A percentile compares a stretch with the other conserved stretches of the same genome.
These are phyloP conservation scores for Blastobotrys chiropterorum DNA, from an alignment of 805 yeast species.

Conservation along the genomic window DNA sequence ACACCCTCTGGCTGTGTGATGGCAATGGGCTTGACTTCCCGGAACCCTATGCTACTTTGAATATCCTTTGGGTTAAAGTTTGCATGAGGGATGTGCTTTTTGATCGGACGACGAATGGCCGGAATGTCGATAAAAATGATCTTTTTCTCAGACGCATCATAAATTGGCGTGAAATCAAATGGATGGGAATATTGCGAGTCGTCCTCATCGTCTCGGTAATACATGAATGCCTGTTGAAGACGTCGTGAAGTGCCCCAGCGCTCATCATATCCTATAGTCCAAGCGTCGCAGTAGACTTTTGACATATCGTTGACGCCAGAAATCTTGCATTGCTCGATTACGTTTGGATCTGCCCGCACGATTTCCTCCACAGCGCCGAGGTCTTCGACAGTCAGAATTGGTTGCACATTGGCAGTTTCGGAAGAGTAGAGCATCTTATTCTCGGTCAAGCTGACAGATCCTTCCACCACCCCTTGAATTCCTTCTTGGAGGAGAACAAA, in stretches of 20 bases:
- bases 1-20: conserved; percentile 80
- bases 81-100: conserved; percentile 55
- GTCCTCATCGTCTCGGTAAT: conserved; percentile 68
- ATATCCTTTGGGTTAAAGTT: conserved; percentile 64
- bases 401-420: conserved; percentile 57
- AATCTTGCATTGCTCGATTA: conserved; percentile 63
- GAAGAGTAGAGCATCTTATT: conserved; percentile 43
- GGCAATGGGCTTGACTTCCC: conserved; percentile 61
- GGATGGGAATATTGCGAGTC: conserved; percentile 40
- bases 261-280: conserved; percentile 68
- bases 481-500: conserved; percentile 56
- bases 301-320: conserved; percentile 61
- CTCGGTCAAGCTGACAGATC: conserved; percentile 53
- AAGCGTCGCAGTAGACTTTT: conserved; percentile 57
- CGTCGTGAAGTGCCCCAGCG: conserved; percentile 74
- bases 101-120: conserved; percentile 62
- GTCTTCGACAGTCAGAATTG: conserved; percentile 68
- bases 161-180: conserved; percentile 1
- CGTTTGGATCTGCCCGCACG: conserved; percentile 64
- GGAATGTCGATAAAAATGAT: conserved; percentile 75
- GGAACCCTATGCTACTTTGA: conserved; percentile 54
- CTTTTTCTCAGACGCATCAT: not conserved
- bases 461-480: conserved; percentile 61
- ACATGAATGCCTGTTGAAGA: conserved; percentile 75
- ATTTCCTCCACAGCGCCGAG: conserved; percentile 55